Percentiles rank a stretch among this genome's conserved stretches.
Evolutionary conservation across 140 eudicot species (phyloP).

Genomic region (Cichorium intybus): DNA sequence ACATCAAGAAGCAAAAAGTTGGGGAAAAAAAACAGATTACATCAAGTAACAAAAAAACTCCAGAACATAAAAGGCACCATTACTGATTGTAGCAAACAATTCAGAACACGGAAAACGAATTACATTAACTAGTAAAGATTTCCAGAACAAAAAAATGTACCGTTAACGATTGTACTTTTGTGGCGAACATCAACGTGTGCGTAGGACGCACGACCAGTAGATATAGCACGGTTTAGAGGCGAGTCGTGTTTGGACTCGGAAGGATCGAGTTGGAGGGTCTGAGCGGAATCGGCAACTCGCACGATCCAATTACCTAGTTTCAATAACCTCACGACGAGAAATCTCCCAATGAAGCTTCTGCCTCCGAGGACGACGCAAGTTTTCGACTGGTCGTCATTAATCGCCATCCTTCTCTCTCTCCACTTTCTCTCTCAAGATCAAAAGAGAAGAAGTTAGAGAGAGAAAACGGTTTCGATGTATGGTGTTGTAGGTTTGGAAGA

Average conservation of each 20-base stretch:
- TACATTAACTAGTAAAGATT: not conserved
- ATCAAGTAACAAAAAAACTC: not conserved
- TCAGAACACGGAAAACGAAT: not conserved
- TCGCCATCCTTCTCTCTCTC: slow-evolving; percentile 31
- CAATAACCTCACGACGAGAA: slow-evolving; percentile 58
- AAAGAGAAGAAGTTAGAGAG: slow-evolving; percentile 5
- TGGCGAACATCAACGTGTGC: slow-evolving; percentile 61
- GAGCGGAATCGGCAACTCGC: slow-evolving; percentile 72
- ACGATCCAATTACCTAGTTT: slow-evolving; percentile 78
- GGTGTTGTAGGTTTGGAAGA: not conserved
- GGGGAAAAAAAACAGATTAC: not conserved
- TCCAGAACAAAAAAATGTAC: slow-evolving; percentile 22
- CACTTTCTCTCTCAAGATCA: slow-evolving; percentile 2
- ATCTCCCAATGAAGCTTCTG: slow-evolving; percentile 65
- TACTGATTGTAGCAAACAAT: not conserved
- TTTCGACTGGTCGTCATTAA: slow-evolving; percentile 27
- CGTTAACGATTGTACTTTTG: slow-evolving; percentile 44
- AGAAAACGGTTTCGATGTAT: not conserved
- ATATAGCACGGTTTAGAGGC: slow-evolving; percentile 52
- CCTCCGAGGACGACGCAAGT: slow-evolving; percentile 85
- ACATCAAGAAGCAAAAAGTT: not conserved
- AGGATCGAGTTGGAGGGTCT: slow-evolving; percentile 44
- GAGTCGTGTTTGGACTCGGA: slow-evolving; percentile 51
- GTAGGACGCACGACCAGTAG: slow-evolving; percentile 75
- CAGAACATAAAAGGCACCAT: not conserved